Percentiles rank a stretch among this genome's conserved stretches.
Conservation (phyloP, 2,329 filamentous ascomycete species). For the Cylindrodendrum hubeiense region DNA sequence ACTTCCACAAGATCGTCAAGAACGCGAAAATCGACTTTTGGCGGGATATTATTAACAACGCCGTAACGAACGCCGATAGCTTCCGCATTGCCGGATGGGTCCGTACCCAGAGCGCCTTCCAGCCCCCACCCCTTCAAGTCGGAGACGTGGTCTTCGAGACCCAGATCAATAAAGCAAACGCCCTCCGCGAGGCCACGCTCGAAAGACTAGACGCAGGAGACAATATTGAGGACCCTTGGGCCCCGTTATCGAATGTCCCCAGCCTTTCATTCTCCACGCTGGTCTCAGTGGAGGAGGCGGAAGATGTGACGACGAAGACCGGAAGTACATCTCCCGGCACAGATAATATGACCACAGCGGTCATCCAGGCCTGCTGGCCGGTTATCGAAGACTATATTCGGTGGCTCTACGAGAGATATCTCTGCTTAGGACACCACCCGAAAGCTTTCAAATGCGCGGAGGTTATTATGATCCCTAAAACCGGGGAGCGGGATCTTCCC, state of each 20-base stretch:
- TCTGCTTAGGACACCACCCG: constrained; percentile 34
- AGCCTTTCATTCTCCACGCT: neutral
- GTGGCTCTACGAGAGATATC: constrained; percentile 31
- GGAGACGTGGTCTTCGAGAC: neutral
- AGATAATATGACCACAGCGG: neutral
- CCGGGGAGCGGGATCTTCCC: constrained; percentile 33
- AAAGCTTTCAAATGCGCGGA: constrained; percentile 36
- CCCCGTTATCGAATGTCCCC: neutral
- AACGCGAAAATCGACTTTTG: neutral
- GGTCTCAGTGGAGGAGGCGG: neutral
- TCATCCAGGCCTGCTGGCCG: constrained; percentile 5
- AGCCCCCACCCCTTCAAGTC: neutral
- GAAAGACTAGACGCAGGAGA: neutral
- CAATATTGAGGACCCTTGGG: neutral
- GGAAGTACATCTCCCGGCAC: constrained; percentile 37
- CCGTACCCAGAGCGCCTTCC: neutral
- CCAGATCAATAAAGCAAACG: neutral
- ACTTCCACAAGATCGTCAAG: neutral
- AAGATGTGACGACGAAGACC: constrained; percentile 1
- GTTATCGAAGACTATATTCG: constrained; percentile 20
- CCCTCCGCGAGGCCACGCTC: neutral
- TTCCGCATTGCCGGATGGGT: neutral
- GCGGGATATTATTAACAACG: neutral
- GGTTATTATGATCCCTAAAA: constrained; percentile 43
- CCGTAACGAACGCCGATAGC: neutral